These are phyloP conservation scores for Phytophthora vignae DNA, from an alignment of 352 stramenopile species.

Conservation along the genomic window DNA sequence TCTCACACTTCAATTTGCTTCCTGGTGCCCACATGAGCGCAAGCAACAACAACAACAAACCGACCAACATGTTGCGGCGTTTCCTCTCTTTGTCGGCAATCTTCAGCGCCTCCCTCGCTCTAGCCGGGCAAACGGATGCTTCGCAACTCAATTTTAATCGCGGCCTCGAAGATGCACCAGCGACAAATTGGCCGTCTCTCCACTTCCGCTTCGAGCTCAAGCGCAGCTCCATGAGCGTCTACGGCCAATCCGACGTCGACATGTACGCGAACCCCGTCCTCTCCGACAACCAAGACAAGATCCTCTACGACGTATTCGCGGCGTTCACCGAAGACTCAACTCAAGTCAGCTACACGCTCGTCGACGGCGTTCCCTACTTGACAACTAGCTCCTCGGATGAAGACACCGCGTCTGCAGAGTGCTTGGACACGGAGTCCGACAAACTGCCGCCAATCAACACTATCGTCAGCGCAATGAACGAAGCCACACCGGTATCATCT, in stretches of 20 bases:
- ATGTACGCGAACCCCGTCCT: constrained; percentile 37
- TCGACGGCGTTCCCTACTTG: constrained; percentile 34
- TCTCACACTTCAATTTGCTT: not conserved
- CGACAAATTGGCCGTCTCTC: constrained; percentile 28
- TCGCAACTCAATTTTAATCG: not conserved
- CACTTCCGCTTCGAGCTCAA: constrained; percentile 43
- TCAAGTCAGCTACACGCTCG: constrained; percentile 38
- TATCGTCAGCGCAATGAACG: constrained; percentile 21
- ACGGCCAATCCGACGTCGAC: constrained; percentile 36
- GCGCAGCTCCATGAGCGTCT: constrained; percentile 39
- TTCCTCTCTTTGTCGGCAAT: not conserved
- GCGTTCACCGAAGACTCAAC: constrained; percentile 23
- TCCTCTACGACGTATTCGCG: constrained; percentile 39
- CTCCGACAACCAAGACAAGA: constrained; percentile 6
- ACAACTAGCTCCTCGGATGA: constrained; percentile 16
- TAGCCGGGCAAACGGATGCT: not conserved
- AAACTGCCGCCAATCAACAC: constrained; percentile 28
- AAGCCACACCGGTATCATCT: constrained; percentile 4
- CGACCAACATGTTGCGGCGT: not conserved
- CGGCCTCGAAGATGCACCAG: not conserved
- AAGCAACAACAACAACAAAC: not conserved
- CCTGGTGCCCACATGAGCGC: not conserved
- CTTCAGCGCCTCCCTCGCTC: not conserved
- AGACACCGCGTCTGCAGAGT: constrained; percentile 8
- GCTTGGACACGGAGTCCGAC: constrained; percentile 19